Evolutionary conservation across 2,329 filamentous ascomycete species (phyloP), one percentile per base, ranked within the genome.

Genomic region (Lomentospora prolificans): DNA sequence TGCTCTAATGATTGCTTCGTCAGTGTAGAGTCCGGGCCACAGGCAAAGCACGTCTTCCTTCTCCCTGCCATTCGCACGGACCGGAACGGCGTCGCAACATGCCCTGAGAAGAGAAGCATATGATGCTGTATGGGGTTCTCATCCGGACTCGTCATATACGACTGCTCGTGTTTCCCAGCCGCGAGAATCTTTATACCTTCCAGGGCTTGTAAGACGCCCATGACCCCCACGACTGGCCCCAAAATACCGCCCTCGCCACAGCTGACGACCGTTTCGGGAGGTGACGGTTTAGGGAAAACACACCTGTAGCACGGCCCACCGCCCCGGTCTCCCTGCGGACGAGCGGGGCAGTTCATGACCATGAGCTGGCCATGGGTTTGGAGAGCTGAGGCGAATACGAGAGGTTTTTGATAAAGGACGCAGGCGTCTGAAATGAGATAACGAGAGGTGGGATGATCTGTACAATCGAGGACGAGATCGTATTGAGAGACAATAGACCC

Each of bases 241-340:
- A 99, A 65, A 7, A 99, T 90, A 0, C 94, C 94, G 8, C 91
- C 92, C 67, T 99, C 94, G 41, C 91, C 90, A 64, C 94, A 99
- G 58, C 86, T 90, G 1, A 89, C 77, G 1, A 96, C 86, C 57
- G 82, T 90, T 44, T 88, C 87, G 0, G 89, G 81, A 0, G 92
- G 90, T 0, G 94, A 91, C 0, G 94, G 91, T 36, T 80, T 86
- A 0, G 90, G 91, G 63, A 96, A 99, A 10, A 97, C 81, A 65
- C 94, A 99, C 44, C 94, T 80, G 70, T 99, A 99, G 69, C 94
- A 99, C 0, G 92, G 91, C 0, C 90, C 88, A 0, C 87, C 85
- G 0, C 71, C 64, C 2, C 66, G 55, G 58, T 70, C 64, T 1
- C 84, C 85, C 8, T 78, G 75, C 2, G 80, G 73, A 6, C 75